Percentiles rank a stretch among this genome's conserved stretches.
Conservation (phyloP, 163 green algal genomes). For the Prototheca cutis region DNA sequence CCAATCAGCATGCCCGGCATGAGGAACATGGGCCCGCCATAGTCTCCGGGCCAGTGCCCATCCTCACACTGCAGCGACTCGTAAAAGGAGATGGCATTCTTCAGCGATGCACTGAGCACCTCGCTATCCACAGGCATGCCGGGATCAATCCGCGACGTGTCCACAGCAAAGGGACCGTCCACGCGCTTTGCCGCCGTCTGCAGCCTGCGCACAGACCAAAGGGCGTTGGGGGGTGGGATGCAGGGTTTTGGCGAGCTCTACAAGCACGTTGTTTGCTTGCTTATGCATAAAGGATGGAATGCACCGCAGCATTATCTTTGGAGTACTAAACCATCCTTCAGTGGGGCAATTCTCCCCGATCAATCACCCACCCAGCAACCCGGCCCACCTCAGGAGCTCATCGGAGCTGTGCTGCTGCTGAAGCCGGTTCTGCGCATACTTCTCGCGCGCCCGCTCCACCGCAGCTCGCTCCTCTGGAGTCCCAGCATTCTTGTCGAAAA, state of each 20-base stretch:
- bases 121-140: not conserved
- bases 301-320: too few relatives aligned
- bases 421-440: slow-evolving; percentile 51
- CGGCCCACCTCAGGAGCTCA: slow-evolving; percentile 68
- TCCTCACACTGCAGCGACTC: slow-evolving; percentile 81
- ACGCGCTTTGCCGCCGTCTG: slow-evolving; percentile 37
- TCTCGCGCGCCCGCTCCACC: slow-evolving; percentile 51
- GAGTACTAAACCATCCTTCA: too few relatives aligned
- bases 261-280: too few relatives aligned
- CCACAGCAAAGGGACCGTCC: slow-evolving; percentile 1
- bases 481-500: slow-evolving; percentile 59
- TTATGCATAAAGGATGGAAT: too few relatives aligned
- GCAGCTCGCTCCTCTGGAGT: slow-evolving; percentile 50
- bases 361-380: slow-evolving; percentile 13
- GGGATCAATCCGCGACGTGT: slow-evolving; percentile 27
- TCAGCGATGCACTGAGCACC: slow-evolving; percentile 19
- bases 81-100: slow-evolving; percentile 70
- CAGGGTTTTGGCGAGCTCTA: too few relatives aligned
- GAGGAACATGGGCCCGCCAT: slow-evolving; percentile 98
- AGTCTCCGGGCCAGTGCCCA: slow-evolving; percentile 93
- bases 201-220: slow-evolving; percentile 28
- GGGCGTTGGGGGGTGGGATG: too few relatives aligned
- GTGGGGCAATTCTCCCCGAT: too few relatives aligned
- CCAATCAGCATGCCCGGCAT: slow-evolving; percentile 88
- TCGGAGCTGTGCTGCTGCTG: slow-evolving; percentile 67